phyloP scores from a whole-genome alignment of 768 basidiomycete genomes.

The Suillus paluster region DNA sequence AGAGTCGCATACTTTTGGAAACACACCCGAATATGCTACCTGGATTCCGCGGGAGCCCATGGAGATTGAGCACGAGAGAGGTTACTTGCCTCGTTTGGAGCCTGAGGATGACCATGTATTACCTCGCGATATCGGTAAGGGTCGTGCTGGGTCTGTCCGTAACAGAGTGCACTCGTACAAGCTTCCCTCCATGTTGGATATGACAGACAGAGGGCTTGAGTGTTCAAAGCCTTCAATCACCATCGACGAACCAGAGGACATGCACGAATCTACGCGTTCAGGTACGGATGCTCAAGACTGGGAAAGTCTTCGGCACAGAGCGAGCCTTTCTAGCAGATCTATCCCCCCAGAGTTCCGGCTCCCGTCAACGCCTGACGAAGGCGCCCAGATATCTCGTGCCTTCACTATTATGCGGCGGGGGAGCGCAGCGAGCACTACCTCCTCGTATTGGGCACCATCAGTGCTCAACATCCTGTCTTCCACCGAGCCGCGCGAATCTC shows the following conservation, averaged over 20 bases:
- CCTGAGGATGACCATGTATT: constrained; percentile 14
- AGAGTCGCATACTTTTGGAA: neutral
- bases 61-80: constrained; percentile 24
- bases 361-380: constrained; percentile 50
- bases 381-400: constrained; percentile 42
- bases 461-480: constrained; percentile 45
- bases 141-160: constrained; percentile 27
- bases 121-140: constrained; percentile 17
- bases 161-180: constrained; percentile 27
- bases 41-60: constrained; percentile 20
- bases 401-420: constrained; percentile 47
- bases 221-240: constrained; percentile 21
- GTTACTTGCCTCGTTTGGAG: constrained; percentile 20
- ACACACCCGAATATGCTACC: constrained; percentile 17
- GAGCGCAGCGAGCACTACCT: constrained; percentile 53
- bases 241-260: constrained; percentile 34
- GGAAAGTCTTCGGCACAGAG: constrained; percentile 34
- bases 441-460: constrained; percentile 47
- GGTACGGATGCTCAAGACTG: constrained; percentile 25
- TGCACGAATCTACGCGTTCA: constrained; percentile 19
- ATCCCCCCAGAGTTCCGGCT: constrained; percentile 52
- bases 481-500: constrained; percentile 25
- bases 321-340: constrained; percentile 38
- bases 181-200: constrained; percentile 28
- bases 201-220: constrained; percentile 20